Evolutionary conservation across 2,329 filamentous ascomycete species (phyloP).

Genomic region (Annulohypoxylon truncatum): DNA sequence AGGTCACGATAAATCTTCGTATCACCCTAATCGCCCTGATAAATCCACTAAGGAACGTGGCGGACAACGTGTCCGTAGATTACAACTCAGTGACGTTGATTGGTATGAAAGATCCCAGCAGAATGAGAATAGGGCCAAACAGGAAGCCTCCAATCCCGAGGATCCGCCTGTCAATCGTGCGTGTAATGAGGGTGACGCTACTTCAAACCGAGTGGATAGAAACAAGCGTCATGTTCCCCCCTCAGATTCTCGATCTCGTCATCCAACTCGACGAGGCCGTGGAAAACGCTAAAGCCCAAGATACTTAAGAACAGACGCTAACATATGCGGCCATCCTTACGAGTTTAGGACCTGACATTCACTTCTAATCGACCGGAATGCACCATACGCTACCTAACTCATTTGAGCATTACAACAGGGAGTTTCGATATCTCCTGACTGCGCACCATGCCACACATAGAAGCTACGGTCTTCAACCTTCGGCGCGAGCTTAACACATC

Average conservation of each 20-base stretch:
- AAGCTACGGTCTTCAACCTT: slow-evolving; percentile 25
- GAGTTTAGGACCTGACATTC: slow-evolving; percentile 42
- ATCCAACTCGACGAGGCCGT: slow-evolving; percentile 15
- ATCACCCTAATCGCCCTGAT: slow-evolving; percentile 67
- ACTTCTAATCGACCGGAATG: slow-evolving; percentile 21
- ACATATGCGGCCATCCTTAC: slow-evolving; percentile 23
- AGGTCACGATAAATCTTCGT: slow-evolving; percentile 64
- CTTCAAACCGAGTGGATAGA: slow-evolving; percentile 34
- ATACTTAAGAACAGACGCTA: slow-evolving; percentile 23
- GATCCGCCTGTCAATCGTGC: slow-evolving; percentile 21
- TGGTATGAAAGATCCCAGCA: slow-evolving; percentile 73
- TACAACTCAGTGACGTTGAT: slow-evolving; percentile 96
- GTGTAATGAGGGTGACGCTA: slow-evolving; percentile 29
- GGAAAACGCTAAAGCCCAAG: slow-evolving; percentile 19
- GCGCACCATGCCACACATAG: slow-evolving; percentile 23
- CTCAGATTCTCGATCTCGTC: slow-evolving; percentile 13
- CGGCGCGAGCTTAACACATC: slow-evolving; percentile 25
- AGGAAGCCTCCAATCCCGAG: slow-evolving; percentile 17
- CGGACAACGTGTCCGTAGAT: slow-evolving; percentile 85
- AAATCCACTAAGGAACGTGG: slow-evolving; percentile 71
- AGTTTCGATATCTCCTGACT: slow-evolving; percentile 23
- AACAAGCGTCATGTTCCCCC: slow-evolving; percentile 38
- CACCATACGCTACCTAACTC: slow-evolving; percentile 27
- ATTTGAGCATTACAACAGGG: slow-evolving; percentile 29
- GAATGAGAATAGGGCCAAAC: slow-evolving; percentile 30